Percentiles rank a stretch among this genome's conserved stretches.
Conservation (phyloP, 1,284 basidiomycete genomes). For the Cutaneotrichosporon daszewskae region DNA sequence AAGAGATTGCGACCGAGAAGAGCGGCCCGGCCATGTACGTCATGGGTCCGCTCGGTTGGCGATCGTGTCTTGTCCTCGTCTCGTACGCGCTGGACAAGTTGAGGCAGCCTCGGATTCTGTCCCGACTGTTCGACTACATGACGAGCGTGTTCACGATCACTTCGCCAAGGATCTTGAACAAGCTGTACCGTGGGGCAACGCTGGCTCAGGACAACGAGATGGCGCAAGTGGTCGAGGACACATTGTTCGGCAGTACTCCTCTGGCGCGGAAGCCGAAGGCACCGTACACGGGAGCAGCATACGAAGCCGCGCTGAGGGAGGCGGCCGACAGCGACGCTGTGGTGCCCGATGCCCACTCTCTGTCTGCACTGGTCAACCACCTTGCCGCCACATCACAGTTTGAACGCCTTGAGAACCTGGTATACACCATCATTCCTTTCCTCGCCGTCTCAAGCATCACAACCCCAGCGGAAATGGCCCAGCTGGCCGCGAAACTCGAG, state of each 20-base stretch:
- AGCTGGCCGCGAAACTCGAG: constrained; percentile 1
- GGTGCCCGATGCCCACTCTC: constrained; percentile 13
- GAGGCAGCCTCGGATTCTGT: constrained; percentile 20
- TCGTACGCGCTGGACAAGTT: constrained; percentile 30
- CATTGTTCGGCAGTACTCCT: constrained; percentile 2
- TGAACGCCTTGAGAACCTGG: constrained; percentile 20
- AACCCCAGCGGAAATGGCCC: background rate
- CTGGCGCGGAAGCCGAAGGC: background rate
- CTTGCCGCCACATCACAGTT: constrained; percentile 28
- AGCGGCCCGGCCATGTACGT: constrained; percentile 23
- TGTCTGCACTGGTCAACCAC: constrained; percentile 24
- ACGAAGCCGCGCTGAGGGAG: background rate
- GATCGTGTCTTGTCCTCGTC: constrained; percentile 33
- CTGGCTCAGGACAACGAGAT: constrained; percentile 1
- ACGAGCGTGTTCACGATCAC: constrained; percentile 10
- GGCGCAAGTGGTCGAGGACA: constrained; percentile 8
- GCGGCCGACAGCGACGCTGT: background rate
- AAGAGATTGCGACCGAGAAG: background rate
- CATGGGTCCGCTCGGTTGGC: constrained; percentile 32
- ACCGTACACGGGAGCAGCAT: background rate
- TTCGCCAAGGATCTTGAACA: constrained; percentile 12
- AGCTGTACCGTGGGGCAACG: constrained; percentile 21
- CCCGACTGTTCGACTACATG: constrained; percentile 32
- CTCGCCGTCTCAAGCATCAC: constrained; percentile 11
- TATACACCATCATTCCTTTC: constrained; percentile 32